These are phyloP conservation scores for Kodamaea restingae DNA, from an alignment of 805 yeast genomes.

Conservation along the genomic window DNA sequence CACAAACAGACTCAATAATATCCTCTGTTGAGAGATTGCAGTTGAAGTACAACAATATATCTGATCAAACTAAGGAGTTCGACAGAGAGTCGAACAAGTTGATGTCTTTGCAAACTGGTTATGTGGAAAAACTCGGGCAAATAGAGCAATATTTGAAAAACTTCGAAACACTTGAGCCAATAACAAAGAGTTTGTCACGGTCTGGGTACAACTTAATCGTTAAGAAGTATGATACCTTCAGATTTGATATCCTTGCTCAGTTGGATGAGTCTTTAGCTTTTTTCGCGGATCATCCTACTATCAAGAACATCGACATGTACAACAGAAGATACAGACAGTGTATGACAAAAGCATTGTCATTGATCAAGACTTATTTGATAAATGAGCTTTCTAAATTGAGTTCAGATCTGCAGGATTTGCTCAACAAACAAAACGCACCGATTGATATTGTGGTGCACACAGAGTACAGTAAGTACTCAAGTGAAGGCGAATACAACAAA, in stretches of 20 bases:
- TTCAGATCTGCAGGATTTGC: conserved; percentile 11
- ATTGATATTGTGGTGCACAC: conserved; percentile 64
- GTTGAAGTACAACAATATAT: conserved; percentile 52
- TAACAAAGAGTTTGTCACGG: conserved; percentile 63
- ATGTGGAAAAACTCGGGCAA: conserved; percentile 39
- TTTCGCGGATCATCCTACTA: conserved; percentile 44
- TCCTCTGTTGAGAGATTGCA: conserved; percentile 46
- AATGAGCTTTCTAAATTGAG: conserved; percentile 37
- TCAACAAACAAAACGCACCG: conserved; percentile 32
- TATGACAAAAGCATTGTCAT: conserved; percentile 71
- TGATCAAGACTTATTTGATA: conserved; percentile 64
- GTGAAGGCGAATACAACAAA: conserved; percentile 16
- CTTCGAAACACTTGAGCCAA: conserved; percentile 68
- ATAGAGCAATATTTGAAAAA: conserved; percentile 48
- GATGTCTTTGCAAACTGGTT: conserved; percentile 42
- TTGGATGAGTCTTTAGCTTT: conserved; percentile 68
- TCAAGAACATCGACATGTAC: conserved; percentile 68
- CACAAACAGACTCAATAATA: conserved; percentile 44
- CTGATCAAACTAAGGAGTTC: conserved; percentile 59
- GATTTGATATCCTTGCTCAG: conserved; percentile 41
- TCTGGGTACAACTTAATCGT: conserved; percentile 64
- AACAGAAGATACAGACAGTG: conserved; percentile 76
- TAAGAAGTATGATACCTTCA: conserved; percentile 42
- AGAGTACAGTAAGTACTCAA: conserved; percentile 43
- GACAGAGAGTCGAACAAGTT: conserved; percentile 52